A percentile compares a stretch with the other conserved stretches of the same genome.
Conservation (phyloP, 1,284 basidiomycete species). For the Tetrapyrgos nigripes region DNA sequence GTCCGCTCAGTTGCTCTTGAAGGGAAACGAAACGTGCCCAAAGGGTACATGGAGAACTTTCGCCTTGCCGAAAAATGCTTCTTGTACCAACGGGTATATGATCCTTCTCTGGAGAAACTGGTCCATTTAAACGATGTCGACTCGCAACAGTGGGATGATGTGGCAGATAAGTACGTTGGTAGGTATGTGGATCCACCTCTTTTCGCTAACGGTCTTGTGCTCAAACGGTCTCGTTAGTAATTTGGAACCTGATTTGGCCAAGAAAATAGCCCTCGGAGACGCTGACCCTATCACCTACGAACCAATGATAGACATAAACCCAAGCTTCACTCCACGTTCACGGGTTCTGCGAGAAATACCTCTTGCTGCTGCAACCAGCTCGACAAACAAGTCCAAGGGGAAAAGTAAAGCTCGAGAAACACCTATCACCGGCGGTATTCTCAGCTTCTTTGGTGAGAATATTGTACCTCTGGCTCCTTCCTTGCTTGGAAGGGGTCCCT, state of each 20-base stretch:
- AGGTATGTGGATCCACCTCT: constrained; percentile 52
- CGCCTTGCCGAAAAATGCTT: constrained; percentile 91
- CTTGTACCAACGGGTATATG: constrained; percentile 92
- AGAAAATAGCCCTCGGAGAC: constrained; percentile 77
- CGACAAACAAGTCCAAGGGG: constrained; percentile 36
- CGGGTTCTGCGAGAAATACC: constrained; percentile 30
- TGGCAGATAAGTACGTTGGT: constrained; percentile 80
- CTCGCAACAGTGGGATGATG: constrained; percentile 58
- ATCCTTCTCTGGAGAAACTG: constrained; percentile 70
- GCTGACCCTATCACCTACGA: constrained; percentile 77
- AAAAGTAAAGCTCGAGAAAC: constrained; percentile 49
- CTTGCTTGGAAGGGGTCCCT: too few relatives aligned
- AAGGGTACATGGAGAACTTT: constrained; percentile 77
- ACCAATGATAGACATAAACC: constrained; percentile 84
- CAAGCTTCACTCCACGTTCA: constrained; percentile 61
- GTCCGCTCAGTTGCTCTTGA: constrained; percentile 84
- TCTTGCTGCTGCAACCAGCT: constrained; percentile 23
- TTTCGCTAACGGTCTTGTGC: constrained; percentile 10
- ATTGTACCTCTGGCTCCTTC: constrained; percentile 29
- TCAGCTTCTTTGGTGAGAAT: constrained; percentile 68
- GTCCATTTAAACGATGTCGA: constrained; percentile 72
- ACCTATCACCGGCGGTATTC: constrained; percentile 47
- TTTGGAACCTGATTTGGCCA: constrained; percentile 63
- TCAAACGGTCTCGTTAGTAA: constrained; percentile 46
- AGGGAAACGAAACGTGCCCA: constrained; percentile 85